Evolutionary conservation across 768 basidiomycete species (phyloP).

Genomic region (Kwoniella sp.): DNA sequence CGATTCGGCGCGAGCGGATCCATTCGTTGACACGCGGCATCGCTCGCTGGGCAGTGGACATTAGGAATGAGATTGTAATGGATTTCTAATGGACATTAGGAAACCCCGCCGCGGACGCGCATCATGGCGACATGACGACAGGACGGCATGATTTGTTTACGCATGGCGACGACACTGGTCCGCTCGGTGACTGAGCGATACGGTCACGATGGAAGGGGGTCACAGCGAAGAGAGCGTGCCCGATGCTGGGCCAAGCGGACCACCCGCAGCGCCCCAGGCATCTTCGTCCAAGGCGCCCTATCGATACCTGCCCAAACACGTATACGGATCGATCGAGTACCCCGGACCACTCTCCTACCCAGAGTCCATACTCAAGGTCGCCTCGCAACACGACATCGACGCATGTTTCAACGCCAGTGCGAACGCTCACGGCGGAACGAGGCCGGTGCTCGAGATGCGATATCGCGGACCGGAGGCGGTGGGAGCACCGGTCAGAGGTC

Average conservation of each 20-base stretch:
- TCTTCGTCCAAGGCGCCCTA: slow-evolving; percentile 18
- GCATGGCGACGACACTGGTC: too few species aligned
- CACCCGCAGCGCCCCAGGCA: not conserved
- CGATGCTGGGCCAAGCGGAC: too few species aligned
- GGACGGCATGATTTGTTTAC: too few species aligned
- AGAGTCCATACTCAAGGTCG: slow-evolving; percentile 63
- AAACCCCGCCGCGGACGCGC: not conserved
- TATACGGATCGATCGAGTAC: slow-evolving; percentile 81
- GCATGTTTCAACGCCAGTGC: slow-evolving; percentile 59
- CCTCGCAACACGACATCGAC: slow-evolving; percentile 65
- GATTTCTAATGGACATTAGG: not conserved
- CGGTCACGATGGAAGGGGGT: too few species aligned
- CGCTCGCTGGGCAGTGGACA: not conserved
- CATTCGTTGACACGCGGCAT: too few species aligned
- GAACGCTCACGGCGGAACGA: slow-evolving; percentile 40
- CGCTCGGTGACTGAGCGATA: too few species aligned
- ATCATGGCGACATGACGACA: too few species aligned
- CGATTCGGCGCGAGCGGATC: too few species aligned
- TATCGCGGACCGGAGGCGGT: slow-evolving; percentile 71
- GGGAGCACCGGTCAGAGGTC: slow-evolving; percentile 77
- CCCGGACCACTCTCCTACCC: slow-evolving; percentile 71
- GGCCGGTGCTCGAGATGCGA: slow-evolving; percentile 64
- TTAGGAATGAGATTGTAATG: not conserved
- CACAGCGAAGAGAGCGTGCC: too few species aligned
- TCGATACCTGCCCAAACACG: slow-evolving; percentile 47